These are phyloP conservation scores for Solanum piurae DNA, from an alignment of 257 asterid genomes.

Conservation along the genomic window DNA sequence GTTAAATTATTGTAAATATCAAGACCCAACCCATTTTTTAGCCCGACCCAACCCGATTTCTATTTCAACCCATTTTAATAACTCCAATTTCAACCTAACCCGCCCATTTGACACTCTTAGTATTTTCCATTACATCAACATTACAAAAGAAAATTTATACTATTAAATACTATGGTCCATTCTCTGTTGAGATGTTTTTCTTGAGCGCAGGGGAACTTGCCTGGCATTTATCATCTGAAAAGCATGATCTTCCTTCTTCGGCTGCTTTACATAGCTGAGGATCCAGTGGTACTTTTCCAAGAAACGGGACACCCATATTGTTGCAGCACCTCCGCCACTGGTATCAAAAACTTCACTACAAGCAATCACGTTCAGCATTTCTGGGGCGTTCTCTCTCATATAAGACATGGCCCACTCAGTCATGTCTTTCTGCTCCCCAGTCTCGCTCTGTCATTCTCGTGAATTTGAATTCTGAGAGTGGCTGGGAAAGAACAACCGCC, in stretches of 20 bases:
- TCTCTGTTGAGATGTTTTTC: slow-evolving; percentile 29
- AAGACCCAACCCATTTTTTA: no score
- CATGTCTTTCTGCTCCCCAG: slow-evolving; percentile 30
- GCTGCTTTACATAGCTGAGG: slow-evolving; percentile 89
- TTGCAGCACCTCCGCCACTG: slow-evolving; percentile 78
- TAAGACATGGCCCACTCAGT: slow-evolving; percentile 36
- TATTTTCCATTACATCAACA: background rate
- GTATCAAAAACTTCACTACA: slow-evolving; percentile 74
- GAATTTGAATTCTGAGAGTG: no score
- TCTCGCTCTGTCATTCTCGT: no score
- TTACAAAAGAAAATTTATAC: no score
- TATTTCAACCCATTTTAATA: no score
- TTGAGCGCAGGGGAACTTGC: slow-evolving; percentile 59
- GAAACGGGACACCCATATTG: slow-evolving; percentile 77
- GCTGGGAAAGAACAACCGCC: no score
- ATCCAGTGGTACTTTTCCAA: slow-evolving; percentile 80
- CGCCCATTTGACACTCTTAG: no score
- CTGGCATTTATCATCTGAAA: slow-evolving; percentile 39
- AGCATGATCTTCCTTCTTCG: slow-evolving; percentile 89
- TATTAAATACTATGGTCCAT: slow-evolving; percentile 2
- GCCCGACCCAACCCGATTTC: no score
- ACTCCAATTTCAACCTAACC: no score
- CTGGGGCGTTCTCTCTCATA: slow-evolving; percentile 63
- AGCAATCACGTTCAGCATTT: slow-evolving; percentile 43
- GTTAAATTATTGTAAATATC: no score